Evolutionary conservation across 176 grass and related monocot genomes (phyloP).

Genomic region (Musa beccarii): DNA sequence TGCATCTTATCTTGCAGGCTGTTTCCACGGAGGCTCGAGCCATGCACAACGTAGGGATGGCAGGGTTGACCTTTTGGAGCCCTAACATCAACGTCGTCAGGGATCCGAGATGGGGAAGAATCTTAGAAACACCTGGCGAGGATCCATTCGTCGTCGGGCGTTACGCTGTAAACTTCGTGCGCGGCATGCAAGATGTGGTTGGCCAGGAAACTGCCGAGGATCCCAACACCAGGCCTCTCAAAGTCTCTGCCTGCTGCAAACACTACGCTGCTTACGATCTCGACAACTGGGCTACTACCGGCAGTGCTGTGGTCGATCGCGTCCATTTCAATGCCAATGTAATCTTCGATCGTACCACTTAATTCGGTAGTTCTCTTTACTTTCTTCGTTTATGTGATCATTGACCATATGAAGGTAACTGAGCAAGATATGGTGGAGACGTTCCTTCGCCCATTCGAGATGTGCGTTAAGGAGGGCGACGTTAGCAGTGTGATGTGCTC

Average conservation of each 20-base stretch:
- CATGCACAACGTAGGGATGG: not conserved
- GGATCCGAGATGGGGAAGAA: conserved; percentile 9
- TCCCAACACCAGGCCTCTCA: not conserved
- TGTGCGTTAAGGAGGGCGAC: not conserved
- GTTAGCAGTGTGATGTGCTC: conserved; percentile 6
- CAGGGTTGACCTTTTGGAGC: conserved; percentile 9
- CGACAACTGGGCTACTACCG: not conserved
- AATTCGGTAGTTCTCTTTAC: not conserved
- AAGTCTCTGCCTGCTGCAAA: conserved; percentile 3
- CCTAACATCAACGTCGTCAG: conserved; percentile 4
- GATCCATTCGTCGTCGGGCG: not conserved
- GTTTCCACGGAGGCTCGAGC: not conserved
- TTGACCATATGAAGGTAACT: not conserved
- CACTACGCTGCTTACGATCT: conserved; percentile 6
- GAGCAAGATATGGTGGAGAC: conserved; percentile 10
- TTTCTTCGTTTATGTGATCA: not conserved
- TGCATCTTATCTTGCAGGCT: not conserved
- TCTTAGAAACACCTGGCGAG: not conserved
- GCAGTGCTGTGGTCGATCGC: not conserved
- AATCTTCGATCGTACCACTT: not conserved
- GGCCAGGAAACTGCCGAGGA: not conserved
- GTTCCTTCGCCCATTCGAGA: not conserved
- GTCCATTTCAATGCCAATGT: not conserved
- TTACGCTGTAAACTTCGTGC: not conserved
- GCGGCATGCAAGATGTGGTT: not conserved